Percentiles rank a stretch among this genome's conserved stretches.
Conservation (phyloP, 2,329 filamentous ascomycete species). For the Drechslerella dactyloides region DNA sequence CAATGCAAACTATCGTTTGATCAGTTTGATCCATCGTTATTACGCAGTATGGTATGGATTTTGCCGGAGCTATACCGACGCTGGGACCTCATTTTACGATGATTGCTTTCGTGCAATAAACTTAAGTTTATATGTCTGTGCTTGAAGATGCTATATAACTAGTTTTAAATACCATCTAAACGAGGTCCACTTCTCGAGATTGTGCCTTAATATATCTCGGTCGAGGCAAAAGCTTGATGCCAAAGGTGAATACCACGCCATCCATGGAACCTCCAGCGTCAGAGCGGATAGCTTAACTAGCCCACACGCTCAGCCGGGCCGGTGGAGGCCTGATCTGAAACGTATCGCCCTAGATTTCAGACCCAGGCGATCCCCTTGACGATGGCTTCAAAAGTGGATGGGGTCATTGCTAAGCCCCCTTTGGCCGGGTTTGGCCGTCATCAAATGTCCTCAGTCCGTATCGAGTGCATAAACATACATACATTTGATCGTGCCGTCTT, state of each 20-base stretch:
- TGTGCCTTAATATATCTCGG: slow-evolving; percentile 32
- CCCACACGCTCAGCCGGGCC: slow-evolving; percentile 38
- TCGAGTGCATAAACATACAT: not conserved
- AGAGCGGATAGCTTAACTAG: slow-evolving; percentile 16
- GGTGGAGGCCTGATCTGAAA: slow-evolving; percentile 29
- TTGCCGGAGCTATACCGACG: too few relatives aligned
- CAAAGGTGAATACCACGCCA: slow-evolving; percentile 15
- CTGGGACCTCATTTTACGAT: too few relatives aligned
- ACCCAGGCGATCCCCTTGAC: slow-evolving; percentile 14
- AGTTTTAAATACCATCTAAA: too few relatives aligned
- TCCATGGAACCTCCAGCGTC: slow-evolving; percentile 29
- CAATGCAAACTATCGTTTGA: too few relatives aligned
- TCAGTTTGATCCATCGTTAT: too few relatives aligned
- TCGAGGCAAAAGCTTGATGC: slow-evolving; percentile 44
- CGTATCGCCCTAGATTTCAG: slow-evolving; percentile 9
- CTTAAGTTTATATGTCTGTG: too few relatives aligned
- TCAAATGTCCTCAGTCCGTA: not conserved
- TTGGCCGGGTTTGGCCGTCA: slow-evolving; percentile 1
- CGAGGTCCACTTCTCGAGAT: not conserved
- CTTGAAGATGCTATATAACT: too few relatives aligned
- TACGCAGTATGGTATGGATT: too few relatives aligned
- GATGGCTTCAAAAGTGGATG: slow-evolving; percentile 10
- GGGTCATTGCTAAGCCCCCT: slow-evolving; percentile 40
- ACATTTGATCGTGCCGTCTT: not conserved
- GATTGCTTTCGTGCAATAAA: too few relatives aligned